Evolutionary conservation across 2,329 filamentous ascomycete species (phyloP).

Genomic region (Ascocoryne sarcoides): DNA sequence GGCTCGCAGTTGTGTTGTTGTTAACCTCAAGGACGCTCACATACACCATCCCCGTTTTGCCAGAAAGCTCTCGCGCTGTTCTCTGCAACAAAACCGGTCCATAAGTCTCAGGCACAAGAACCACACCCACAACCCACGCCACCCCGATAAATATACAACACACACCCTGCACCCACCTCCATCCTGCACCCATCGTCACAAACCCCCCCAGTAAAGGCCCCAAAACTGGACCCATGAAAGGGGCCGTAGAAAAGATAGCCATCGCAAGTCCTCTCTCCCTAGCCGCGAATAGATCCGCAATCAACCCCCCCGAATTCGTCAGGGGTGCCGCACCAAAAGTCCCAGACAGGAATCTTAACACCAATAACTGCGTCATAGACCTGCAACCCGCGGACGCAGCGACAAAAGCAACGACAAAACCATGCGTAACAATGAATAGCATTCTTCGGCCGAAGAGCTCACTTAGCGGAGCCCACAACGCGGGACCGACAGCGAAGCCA

Average conservation of each 20-base stretch:
- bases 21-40: constrained; percentile 29
- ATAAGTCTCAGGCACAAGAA: constrained; percentile 32
- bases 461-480: constrained; percentile 46
- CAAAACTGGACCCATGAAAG: constrained; percentile 54
- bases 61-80: constrained; percentile 26
- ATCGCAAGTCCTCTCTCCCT: constrained; percentile 44
- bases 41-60: constrained; percentile 26
- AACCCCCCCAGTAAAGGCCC: constrained; percentile 60
- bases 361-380: constrained; percentile 33
- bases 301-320: constrained; percentile 44
- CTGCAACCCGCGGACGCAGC: constrained; percentile 54
- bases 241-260: constrained; percentile 54
- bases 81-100: constrained; percentile 28
- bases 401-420: constrained; percentile 34
- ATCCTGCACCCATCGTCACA: constrained; percentile 25
- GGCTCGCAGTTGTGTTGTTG: constrained; percentile 18
- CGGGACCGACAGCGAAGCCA: constrained; percentile 47
- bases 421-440: constrained; percentile 36
- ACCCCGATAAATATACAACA: constrained; percentile 52
- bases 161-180: constrained; percentile 39
- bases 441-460: constrained; percentile 55
- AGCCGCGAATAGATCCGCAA: constrained; percentile 32
- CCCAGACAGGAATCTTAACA: constrained; percentile 38
- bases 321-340: constrained; percentile 42
- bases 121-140: constrained; percentile 12